phyloP scores from a whole-genome alignment of 306 rosid genomes.

The Parietaria judaica region DNA sequence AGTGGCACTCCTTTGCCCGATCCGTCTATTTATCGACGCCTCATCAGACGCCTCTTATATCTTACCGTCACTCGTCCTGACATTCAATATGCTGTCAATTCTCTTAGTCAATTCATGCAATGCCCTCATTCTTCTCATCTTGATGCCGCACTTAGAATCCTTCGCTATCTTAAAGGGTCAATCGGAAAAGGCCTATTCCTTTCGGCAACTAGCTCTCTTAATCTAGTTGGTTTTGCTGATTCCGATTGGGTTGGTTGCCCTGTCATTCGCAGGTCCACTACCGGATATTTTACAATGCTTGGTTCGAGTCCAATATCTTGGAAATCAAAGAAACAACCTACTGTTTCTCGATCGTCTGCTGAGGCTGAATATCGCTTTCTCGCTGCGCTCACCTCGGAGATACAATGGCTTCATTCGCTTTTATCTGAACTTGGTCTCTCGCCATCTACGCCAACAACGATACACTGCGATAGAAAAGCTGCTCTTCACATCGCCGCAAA shows the following conservation, averaged over 20 bases:
- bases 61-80: not conserved
- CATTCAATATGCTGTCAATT: slow-evolving; percentile 1
- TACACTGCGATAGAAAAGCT: not conserved
- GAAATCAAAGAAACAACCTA: slow-evolving; percentile 6
- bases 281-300: not conserved
- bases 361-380: not conserved
- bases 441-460: not conserved
- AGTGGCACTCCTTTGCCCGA: not conserved
- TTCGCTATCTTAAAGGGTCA: not conserved
- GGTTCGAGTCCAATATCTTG: not conserved
- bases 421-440: not conserved
- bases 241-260: not conserved
- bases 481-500: not conserved
- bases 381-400: not conserved
- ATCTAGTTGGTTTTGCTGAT: not conserved
- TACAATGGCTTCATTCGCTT: slow-evolving; percentile 1
- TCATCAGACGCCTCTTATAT: not conserved
- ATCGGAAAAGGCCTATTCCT: not conserved
- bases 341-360: not conserved
- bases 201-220: not conserved
- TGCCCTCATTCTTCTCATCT: not conserved
- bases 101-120: slow-evolving; percentile 5
- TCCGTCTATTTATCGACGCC: slow-evolving; percentile 1
- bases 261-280: not conserved
- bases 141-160: not conserved